These are phyloP conservation scores for Yamadazyma paraphyllophila DNA, from an alignment of 805 yeast species.

Conservation along the genomic window DNA sequence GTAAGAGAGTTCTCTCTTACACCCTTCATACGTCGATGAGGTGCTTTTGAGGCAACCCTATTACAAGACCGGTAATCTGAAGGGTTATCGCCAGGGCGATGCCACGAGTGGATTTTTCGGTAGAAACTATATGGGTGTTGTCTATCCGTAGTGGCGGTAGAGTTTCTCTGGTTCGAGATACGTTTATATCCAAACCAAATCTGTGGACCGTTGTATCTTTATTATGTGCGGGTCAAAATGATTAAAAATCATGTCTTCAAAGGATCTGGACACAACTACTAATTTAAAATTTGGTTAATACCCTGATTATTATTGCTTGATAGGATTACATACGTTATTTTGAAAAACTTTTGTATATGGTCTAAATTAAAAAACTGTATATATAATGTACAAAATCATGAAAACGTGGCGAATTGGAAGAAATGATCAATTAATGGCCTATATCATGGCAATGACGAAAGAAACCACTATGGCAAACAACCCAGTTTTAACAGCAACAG, in stretches of 20 bases:
- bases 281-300: neutral
- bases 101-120: neutral
- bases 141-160: neutral
- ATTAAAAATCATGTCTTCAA: neutral
- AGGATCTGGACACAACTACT: constrained; percentile 6
- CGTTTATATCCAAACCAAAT: neutral
- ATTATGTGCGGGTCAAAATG: neutral
- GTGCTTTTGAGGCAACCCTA: no score
- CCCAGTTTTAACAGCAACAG: constrained; percentile 24
- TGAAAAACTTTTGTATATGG: constrained; percentile 10
- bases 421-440: neutral
- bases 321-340: neutral
- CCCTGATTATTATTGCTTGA: neutral
- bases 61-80: no score
- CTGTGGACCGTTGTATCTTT: neutral
- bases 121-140: neutral
- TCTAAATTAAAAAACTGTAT: neutral
- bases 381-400: constrained; percentile 2
- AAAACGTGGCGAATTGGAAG: constrained; percentile 2
- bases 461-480: constrained; percentile 23
- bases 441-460: constrained; percentile 16
- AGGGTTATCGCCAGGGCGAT: neutral
- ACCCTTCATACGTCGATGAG: constrained; percentile 5
- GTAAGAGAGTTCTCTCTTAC: constrained; percentile 8
- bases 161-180: constrained; percentile 1